Base-by-base conservation (phyloP, 352 stramenopile species). In the Peronospora farinosa region DNA sequence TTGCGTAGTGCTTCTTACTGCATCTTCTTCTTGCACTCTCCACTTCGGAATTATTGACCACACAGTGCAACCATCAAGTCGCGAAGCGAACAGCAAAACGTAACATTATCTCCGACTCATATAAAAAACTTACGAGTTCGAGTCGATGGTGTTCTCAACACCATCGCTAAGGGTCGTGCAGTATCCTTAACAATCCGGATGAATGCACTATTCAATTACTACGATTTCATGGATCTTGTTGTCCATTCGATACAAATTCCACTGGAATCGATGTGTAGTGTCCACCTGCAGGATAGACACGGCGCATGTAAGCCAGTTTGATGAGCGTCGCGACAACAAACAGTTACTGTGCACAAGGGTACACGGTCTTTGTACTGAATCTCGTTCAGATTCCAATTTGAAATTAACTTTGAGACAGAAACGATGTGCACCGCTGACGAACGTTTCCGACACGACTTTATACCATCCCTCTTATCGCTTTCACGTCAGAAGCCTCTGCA, bases 401-500 rank as follows among this genome's bases (percentile, higher is more conserved):
- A 77, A 45, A 90, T 88, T 9, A 90, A 67, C 78, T 78, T 90
- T n/a, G n/a, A n/a, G n/a, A n/a, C n/a, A n/a, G n/a, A n/a, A n/a
- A n/a, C n/a, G 15, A 90, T 51, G 77, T 23, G 80, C 68, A 8
- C 70, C 71, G 41, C 90, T 86, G 2, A 37, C 48, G 55, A 89
- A 92, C 7, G 81, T 88, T 16, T 86, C 72, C 5, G 73, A 87
- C 28, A 87, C 74, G 40, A 90, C 73, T 57, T 86, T 86, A n/a
- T 90, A 21, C 78, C 15, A 70, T 61, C 6, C 35, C 36, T 25
- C 44, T 48, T 54, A 65, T 58, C 9, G 28, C 49, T 25, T 72
- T 55, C 40, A 51, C 47, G 16, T 60, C 21, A 10, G 60, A 92
- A 13, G 3, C 19, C 80, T 54, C 5, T 65, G 65, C 30, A 92